These are phyloP conservation scores for Truncatella angustata DNA, from an alignment of 2,329 filamentous ascomycete species.

Conservation along the genomic window DNA sequence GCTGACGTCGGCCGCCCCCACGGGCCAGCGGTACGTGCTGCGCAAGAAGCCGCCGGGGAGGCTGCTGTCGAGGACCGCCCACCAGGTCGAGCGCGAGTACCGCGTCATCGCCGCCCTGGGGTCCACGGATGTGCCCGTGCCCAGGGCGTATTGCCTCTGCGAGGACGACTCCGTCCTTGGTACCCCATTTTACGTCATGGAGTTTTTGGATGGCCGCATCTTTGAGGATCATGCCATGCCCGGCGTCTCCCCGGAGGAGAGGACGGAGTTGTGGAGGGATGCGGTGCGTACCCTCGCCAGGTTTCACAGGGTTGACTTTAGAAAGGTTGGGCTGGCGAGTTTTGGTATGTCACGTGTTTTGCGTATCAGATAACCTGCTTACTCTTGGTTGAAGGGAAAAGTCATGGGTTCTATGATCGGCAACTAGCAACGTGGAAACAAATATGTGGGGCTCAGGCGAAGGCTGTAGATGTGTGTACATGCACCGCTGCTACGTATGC, in stretches of 20 bases:
- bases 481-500: no score
- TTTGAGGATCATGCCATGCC: slow-evolving; percentile 84
- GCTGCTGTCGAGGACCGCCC: slow-evolving; percentile 85
- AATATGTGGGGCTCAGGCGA: slow-evolving; percentile 74
- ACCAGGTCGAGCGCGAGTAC: slow-evolving; percentile 92
- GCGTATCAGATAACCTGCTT: no score
- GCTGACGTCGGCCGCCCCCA: slow-evolving; percentile 8
- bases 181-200: slow-evolving; percentile 94
- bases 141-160: slow-evolving; percentile 79
- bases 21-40: slow-evolving; percentile 71
- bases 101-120: slow-evolving; percentile 80
- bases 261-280: slow-evolving; percentile 70
- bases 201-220: slow-evolving; percentile 89
- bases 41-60: slow-evolving; percentile 92
- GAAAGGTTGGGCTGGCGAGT: slow-evolving; percentile 61
- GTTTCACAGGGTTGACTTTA: slow-evolving; percentile 71
- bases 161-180: slow-evolving; percentile 76
- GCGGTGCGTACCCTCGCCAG: slow-evolving; percentile 78
- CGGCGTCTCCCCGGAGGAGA: slow-evolving; percentile 63
- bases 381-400: no score
- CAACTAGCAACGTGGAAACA: slow-evolving; percentile 81
- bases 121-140: slow-evolving; percentile 77
- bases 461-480: slow-evolving; percentile 62
- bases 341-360: slow-evolving; percentile 42
- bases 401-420: slow-evolving; percentile 76